These are phyloP conservation scores for Diaporthe velutina DNA, from an alignment of 2,329 filamentous ascomycete genomes.

Conservation along the genomic window DNA sequence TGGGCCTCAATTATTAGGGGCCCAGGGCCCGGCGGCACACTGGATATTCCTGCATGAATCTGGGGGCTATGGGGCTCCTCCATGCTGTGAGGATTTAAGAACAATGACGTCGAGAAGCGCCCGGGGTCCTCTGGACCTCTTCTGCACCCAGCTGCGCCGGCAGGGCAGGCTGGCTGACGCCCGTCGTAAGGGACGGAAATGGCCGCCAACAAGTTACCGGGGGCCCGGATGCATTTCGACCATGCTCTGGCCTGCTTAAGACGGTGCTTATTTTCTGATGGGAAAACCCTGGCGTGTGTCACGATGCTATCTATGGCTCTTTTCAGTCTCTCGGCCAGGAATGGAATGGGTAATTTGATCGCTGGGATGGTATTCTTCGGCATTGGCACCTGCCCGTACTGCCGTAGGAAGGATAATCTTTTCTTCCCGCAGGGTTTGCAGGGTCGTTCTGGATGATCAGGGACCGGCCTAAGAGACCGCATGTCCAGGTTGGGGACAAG, in stretches of 20 bases:
- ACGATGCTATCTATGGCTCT: slow-evolving; percentile 1
- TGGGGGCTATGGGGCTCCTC: slow-evolving; percentile 19
- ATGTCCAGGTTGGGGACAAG: slow-evolving; percentile 2
- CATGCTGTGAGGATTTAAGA: slow-evolving; percentile 15
- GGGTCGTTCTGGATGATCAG: slow-evolving; percentile 24
- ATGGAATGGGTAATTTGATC: slow-evolving; percentile 2
- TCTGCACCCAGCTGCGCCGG: not conserved
- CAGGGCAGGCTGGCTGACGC: slow-evolving; percentile 1
- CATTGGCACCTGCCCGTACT: slow-evolving; percentile 10
- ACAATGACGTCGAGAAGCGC: slow-evolving; percentile 17
- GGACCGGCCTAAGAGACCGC: slow-evolving; percentile 14
- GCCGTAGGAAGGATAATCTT: not conserved
- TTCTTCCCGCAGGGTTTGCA: not conserved
- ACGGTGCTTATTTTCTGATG: not conserved
- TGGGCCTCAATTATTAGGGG: slow-evolving; percentile 24
- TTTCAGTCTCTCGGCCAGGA: not conserved
- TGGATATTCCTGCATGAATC: slow-evolving; percentile 17
- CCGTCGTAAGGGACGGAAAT: slow-evolving; percentile 11
- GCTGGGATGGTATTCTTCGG: slow-evolving; percentile 21
- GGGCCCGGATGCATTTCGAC: not conserved
- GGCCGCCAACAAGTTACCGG: slow-evolving; percentile 4
- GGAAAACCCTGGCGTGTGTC: not conserved
- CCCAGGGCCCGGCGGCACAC: slow-evolving; percentile 4
- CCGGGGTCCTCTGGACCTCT: not conserved
- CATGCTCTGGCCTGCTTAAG: not conserved